These are phyloP conservation scores for Phytophthora lateralis DNA, from an alignment of 352 stramenopile species.

Conservation along the genomic window DNA sequence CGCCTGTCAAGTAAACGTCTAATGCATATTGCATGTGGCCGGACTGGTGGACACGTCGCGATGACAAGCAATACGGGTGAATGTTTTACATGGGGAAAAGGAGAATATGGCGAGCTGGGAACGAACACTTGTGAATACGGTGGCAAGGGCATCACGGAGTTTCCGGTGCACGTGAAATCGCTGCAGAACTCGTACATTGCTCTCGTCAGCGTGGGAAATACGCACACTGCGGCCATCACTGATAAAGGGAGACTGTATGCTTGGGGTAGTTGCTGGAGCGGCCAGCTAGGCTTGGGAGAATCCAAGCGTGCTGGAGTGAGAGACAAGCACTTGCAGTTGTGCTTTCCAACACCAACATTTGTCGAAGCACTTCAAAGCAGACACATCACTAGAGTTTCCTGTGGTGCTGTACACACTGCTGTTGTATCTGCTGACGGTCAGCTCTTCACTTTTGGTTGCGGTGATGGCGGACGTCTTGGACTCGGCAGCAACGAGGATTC, in stretches of 20 bases:
- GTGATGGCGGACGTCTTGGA: conserved; percentile 90
- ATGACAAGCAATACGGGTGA: conserved; percentile 33
- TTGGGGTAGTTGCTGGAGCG: conserved; percentile 75
- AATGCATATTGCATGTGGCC: conserved; percentile 45
- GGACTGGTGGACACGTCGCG: conserved; percentile 56
- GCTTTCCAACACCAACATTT: conserved; percentile 68
- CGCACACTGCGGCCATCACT: conserved; percentile 59
- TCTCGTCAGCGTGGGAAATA: conserved; percentile 65
- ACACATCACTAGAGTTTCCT: conserved; percentile 80
- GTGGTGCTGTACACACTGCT: conserved; percentile 86
- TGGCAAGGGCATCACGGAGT: conserved; percentile 8
- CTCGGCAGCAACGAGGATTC: conserved; percentile 61
- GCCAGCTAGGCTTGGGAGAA: conserved; percentile 68
- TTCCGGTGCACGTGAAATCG: conserved; percentile 10
- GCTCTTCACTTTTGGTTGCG: conserved; percentile 88
- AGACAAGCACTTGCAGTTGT: conserved; percentile 53
- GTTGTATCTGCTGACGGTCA: conserved; percentile 60
- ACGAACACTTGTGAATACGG: conserved; percentile 26
- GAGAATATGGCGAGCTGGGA: conserved; percentile 66
- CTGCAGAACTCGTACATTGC: conserved; percentile 23
- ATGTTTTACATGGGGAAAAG: conserved; percentile 70
- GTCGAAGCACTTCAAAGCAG: conserved; percentile 51
- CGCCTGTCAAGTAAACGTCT: conserved; percentile 33
- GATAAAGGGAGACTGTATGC: conserved; percentile 55
- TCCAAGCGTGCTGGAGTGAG: conserved; percentile 58